Evolutionary conservation across 148 eudicot species (phyloP).

Genomic region (Arctostaphylos glauca): DNA sequence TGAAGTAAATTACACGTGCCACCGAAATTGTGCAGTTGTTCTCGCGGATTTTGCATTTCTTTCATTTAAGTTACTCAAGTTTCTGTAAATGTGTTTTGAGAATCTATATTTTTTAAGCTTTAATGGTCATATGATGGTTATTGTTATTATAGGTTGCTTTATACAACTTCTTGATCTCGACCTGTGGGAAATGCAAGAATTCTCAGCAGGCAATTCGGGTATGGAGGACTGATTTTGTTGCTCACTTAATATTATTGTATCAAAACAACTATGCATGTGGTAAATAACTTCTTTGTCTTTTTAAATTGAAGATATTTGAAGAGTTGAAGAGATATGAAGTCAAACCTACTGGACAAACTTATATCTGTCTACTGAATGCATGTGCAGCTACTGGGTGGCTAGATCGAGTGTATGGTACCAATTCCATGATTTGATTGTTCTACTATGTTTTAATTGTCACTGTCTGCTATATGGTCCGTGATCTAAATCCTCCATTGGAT

Average conservation of each 20-base stretch:
- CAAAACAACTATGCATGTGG: neutral
- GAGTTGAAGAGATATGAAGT: slow-evolving; percentile 94
- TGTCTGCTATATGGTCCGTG: neutral
- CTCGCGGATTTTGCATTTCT: neutral
- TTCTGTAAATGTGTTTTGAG: neutral
- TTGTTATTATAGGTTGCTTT: slow-evolving; percentile 53
- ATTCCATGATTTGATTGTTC: slow-evolving; percentile 3
- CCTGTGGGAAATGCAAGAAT: slow-evolving; percentile 76
- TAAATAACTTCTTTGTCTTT: slow-evolving; percentile 16
- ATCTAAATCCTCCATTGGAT: neutral
- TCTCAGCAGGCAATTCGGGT: slow-evolving; percentile 74
- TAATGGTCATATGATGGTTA: slow-evolving; percentile 1
- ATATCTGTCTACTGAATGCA: slow-evolving; percentile 83
- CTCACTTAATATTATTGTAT: neutral
- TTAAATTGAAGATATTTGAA: slow-evolving; percentile 63
- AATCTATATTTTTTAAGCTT: neutral
- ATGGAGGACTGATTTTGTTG: slow-evolving; percentile 18
- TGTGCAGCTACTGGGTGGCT: slow-evolving; percentile 81
- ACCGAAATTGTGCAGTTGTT: neutral
- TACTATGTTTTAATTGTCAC: neutral
- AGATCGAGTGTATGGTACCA: slow-evolving; percentile 73
- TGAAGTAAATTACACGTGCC: neutral
- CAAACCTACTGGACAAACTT: slow-evolving; percentile 93
- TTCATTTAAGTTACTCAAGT: neutral
- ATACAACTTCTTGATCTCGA: slow-evolving; percentile 81